These are phyloP conservation scores for Jamesozyma spencerorum DNA, from an alignment of 805 yeast species.

Conservation along the genomic window DNA sequence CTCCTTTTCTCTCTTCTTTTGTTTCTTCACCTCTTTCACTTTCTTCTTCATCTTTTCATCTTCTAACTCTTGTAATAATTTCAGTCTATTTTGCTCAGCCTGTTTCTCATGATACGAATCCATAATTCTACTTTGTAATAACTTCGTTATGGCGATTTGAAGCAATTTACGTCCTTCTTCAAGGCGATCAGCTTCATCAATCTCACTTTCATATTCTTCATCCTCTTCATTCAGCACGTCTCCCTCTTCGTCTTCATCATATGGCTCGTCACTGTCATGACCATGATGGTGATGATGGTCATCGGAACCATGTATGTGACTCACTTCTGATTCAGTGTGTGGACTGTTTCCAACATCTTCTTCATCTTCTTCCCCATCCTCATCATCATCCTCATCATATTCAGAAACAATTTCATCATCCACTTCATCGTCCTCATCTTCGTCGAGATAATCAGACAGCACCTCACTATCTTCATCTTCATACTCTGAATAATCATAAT, in stretches of 20 bases:
- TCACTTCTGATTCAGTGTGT: constrained; percentile 7
- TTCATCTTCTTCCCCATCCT: neutral
- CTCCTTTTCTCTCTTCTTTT: constrained; percentile 56
- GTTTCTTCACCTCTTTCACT: constrained; percentile 58
- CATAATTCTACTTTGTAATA: constrained; percentile 64
- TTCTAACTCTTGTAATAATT: constrained; percentile 58
- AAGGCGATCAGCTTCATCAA: constrained; percentile 56
- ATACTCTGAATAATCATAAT: constrained; percentile 25
- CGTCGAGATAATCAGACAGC: constrained; percentile 10
- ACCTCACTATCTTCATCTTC: constrained; percentile 18
- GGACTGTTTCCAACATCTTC: constrained; percentile 4
- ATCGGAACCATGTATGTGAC: constrained; percentile 8
- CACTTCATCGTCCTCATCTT: constrained; percentile 20
- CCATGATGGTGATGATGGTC: constrained; percentile 2
- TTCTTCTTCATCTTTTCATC: constrained; percentile 57
- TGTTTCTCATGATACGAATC: constrained; percentile 71
- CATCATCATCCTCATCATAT: constrained; percentile 7
- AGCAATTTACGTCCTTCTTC: constrained; percentile 75
- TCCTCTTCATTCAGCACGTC: constrained; percentile 16
- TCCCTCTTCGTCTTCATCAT: constrained; percentile 12
- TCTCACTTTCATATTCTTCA: constrained; percentile 29
- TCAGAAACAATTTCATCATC: constrained; percentile 17
- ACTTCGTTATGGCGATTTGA: constrained; percentile 68
- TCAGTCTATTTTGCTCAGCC: constrained; percentile 62
- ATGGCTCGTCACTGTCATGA: constrained; percentile 1